phyloP scores from a whole-genome alignment of 73 alveolate genomes.

The Tetrahymena borealis region DNA sequence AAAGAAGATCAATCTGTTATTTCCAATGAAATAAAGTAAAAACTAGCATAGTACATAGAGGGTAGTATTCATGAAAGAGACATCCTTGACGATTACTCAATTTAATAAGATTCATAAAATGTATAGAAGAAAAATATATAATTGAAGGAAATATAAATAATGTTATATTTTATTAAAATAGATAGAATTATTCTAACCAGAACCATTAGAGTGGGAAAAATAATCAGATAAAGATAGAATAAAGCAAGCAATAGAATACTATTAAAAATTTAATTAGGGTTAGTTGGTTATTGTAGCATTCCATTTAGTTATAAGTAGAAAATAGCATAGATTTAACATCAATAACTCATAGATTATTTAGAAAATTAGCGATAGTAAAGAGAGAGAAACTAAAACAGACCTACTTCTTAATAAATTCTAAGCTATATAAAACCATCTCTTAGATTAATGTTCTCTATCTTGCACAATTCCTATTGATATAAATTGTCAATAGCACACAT shows the following conservation, averaged over 20 bases:
- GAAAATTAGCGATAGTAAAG: neutral
- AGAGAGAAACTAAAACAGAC: neutral
- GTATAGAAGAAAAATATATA: too few species aligned
- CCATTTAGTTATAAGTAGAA: neutral
- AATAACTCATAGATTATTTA: neutral
- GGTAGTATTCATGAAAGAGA: conserved; percentile 1
- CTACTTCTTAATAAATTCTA: neutral
- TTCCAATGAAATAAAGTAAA: neutral
- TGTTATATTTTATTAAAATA: neutral
- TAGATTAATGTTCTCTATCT: neutral
- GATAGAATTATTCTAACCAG: neutral
- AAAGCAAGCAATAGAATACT: neutral
- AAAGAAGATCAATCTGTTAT: neutral
- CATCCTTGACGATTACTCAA: neutral
- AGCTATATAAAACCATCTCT: neutral
- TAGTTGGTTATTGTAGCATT: neutral
- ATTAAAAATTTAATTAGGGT: neutral
- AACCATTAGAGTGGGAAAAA: neutral
- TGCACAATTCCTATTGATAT: neutral
- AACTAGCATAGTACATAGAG: neutral
- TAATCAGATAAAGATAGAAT: neutral
- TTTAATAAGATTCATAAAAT: neutral
- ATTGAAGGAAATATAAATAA: too few species aligned
- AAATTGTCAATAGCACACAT: neutral
- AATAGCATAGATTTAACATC: neutral